Conservation (phyloP, 2,329 filamentous ascomycete species). For the Paracamarosporium sp. region DNA sequence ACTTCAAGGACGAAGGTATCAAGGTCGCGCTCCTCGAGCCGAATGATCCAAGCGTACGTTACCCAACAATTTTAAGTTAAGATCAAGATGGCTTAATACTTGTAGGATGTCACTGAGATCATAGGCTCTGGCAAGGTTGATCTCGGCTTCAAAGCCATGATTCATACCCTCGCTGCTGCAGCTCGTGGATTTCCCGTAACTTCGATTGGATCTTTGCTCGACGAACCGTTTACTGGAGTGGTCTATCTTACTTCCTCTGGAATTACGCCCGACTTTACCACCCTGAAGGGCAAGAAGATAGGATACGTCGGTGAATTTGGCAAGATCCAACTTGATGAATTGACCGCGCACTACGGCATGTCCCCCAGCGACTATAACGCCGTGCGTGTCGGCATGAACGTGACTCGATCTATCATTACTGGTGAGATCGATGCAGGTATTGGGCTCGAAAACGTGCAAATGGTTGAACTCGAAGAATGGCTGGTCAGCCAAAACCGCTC, state of each 20-base stretch:
- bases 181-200: neutral
- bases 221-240: neutral
- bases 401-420: neutral
- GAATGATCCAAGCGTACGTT: neutral
- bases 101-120: neutral
- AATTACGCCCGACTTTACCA: neutral
- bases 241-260: neutral
- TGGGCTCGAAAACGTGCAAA: neutral
- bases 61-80: neutral
- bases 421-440: neutral
- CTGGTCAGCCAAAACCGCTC: neutral
- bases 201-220: neutral
- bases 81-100: neutral
- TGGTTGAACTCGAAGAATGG: neutral
- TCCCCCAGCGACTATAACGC: neutral
- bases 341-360: slow-evolving; percentile 1
- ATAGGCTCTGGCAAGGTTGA: neutral
- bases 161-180: neutral
- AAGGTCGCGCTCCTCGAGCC: neutral
- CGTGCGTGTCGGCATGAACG: neutral
- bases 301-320: neutral
- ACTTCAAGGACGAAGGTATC: slow-evolving; percentile 3
- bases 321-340: neutral
- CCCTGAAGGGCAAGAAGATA: neutral
- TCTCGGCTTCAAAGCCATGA: slow-evolving; percentile 3